Conservation (phyloP, 1,139 yeast genomes). For the Pichia sp. region DNA sequence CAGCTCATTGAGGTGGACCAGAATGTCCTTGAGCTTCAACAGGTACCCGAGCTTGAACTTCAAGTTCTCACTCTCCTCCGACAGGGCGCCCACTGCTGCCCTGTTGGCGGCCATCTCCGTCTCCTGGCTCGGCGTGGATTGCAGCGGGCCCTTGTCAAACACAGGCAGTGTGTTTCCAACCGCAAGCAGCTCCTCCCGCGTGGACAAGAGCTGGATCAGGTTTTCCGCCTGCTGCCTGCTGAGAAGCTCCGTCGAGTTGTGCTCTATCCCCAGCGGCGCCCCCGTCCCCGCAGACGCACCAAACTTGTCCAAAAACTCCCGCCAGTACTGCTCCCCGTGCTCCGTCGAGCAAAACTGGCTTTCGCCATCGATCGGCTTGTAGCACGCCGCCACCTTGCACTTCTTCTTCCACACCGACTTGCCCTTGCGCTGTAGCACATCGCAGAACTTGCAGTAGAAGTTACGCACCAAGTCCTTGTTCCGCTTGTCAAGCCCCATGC, state of each 20-base stretch:
- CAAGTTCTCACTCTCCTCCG: slow-evolving; percentile 13
- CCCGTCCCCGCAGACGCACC: neutral
- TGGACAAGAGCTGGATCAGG: slow-evolving; percentile 20
- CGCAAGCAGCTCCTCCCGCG: slow-evolving; percentile 31
- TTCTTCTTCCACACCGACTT: slow-evolving; percentile 67
- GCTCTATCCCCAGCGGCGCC: neutral
- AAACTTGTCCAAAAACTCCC: slow-evolving; percentile 12
- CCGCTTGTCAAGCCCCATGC: slow-evolving; percentile 57
- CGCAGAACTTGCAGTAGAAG: slow-evolving; percentile 75
- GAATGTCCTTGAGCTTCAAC: slow-evolving; percentile 36
- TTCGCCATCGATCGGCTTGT: slow-evolving; percentile 46
- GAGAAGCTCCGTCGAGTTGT: slow-evolving; percentile 12
- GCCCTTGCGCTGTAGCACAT: slow-evolving; percentile 41
- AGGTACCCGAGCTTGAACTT: slow-evolving; percentile 27
- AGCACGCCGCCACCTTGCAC: slow-evolving; percentile 63
- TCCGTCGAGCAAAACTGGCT: slow-evolving; percentile 74
- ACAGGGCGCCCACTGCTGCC: slow-evolving; percentile 5
- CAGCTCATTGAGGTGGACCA: slow-evolving; percentile 38
- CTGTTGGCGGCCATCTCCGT: slow-evolving; percentile 17
- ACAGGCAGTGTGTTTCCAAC: slow-evolving; percentile 35
- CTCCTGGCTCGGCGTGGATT: slow-evolving; percentile 30
- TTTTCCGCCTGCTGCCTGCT: slow-evolving; percentile 24
- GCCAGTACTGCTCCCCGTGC: slow-evolving; percentile 63
- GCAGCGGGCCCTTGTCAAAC: slow-evolving; percentile 18
- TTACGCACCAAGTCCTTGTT: slow-evolving; percentile 57